Conservation (phyloP, 306 rosid genomes). For the Sindora glabra region DNA sequence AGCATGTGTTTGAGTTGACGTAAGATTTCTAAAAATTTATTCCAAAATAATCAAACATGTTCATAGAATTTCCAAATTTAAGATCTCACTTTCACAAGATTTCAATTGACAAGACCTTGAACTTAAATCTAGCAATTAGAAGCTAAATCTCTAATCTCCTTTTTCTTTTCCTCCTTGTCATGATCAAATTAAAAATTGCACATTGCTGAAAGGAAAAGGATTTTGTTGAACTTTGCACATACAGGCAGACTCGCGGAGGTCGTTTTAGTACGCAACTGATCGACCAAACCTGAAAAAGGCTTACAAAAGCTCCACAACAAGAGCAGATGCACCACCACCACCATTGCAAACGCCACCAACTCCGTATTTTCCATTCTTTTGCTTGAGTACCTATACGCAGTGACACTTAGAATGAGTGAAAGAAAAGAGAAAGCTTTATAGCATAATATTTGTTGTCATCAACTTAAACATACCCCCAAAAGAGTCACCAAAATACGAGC, state of each 20-base stretch:
- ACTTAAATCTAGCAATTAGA: no score
- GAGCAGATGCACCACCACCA: conserved; percentile 99
- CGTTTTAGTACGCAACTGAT: not conserved
- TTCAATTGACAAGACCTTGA: no score
- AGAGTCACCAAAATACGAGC: conserved; percentile 96
- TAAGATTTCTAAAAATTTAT: no score
- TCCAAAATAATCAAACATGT: no score
- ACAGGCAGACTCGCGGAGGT: not conserved
- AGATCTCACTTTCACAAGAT: no score
- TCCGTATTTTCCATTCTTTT: conserved; percentile 83
- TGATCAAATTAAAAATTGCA: conserved; percentile 9
- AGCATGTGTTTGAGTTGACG: no score
- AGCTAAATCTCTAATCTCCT: conserved; percentile 3
- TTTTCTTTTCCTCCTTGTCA: not conserved
- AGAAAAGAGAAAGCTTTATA: not conserved
- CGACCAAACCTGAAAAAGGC: conserved; percentile 4
- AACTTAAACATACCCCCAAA: conserved; percentile 58
- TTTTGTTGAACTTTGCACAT: not conserved
- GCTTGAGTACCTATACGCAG: conserved; percentile 61
- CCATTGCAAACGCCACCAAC: conserved; percentile 97
- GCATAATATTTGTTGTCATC: not conserved
- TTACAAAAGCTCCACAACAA: conserved; percentile 82
- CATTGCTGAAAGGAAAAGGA: not conserved
- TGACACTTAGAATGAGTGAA: not conserved
- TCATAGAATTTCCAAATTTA: no score